Conservation (phyloP, 208 protist species). For the Acanthamoeba culbertsoni region DNA sequence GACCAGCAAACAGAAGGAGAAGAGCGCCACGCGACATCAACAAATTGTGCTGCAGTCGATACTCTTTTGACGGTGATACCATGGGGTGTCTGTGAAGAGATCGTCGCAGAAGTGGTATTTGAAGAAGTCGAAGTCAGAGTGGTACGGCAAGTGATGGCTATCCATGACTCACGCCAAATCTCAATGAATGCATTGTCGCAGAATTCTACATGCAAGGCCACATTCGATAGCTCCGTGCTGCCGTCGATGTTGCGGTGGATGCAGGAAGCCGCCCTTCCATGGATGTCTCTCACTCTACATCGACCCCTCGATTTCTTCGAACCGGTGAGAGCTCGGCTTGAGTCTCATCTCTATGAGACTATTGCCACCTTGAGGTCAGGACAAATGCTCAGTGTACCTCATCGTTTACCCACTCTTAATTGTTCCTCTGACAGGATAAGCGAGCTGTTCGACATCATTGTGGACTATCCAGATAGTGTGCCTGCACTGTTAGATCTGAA, state of each 20-base stretch:
- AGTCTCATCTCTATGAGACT: conserved; percentile 12
- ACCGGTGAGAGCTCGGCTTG: background rate
- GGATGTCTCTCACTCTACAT: background rate
- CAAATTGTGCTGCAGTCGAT: background rate
- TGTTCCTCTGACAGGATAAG: background rate
- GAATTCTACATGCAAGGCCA: background rate
- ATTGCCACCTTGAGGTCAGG: background rate
- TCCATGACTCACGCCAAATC: background rate
- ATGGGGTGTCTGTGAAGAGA: background rate
- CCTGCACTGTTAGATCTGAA: conserved; percentile 12
- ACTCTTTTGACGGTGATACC: background rate
- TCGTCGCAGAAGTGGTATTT: background rate
- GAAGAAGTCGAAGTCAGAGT: background rate
- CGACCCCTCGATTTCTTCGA: background rate
- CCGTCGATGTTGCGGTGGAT: conserved; percentile 17
- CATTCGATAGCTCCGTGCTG: background rate
- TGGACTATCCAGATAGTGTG: conserved; percentile 39
- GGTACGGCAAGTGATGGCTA: background rate
- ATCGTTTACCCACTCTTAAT: background rate
- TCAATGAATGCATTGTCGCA: background rate
- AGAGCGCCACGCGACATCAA: background rate
- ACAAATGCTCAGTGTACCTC: background rate
- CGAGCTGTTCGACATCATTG: conserved; percentile 40
- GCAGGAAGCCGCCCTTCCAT: background rate
- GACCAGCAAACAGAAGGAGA: background rate